Evolutionary conservation across 1,139 yeast species (phyloP), one percentile per base, ranked within the genome.

Genomic region (Yamadazyma pseudoaaseri): DNA sequence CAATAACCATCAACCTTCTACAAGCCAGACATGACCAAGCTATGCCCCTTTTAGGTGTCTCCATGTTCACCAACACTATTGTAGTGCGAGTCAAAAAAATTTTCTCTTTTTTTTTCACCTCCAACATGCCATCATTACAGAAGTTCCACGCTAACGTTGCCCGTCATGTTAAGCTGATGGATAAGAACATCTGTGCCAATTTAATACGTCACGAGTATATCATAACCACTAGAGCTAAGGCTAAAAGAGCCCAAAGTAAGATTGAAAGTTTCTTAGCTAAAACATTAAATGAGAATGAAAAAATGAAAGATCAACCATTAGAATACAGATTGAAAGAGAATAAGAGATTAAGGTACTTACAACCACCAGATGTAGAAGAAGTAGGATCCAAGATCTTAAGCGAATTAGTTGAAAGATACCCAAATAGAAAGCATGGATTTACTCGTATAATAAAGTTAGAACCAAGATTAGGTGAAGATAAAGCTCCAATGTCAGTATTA

Each of bases 401-500:
- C 11, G 89, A 79, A 31, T 65, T 89, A 29, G 76, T 77, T 3
- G 63, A 73, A 26, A 70, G 96, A 46, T 90, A 85, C 54, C 56
- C 67, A 6, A 52, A 62, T 20, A 73, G 96, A 58, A 56, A 62
- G 1, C 86, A 87, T 42, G 97, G 97, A 2, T 92, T 82, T 64
- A 89, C 97, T 10, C 76, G 98, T 45, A 78, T 90, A 39, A 65
- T 90, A 46, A 81, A 78, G 49, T 67, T 94, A 43, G 97, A 92
- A 58, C 89, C 94, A 20, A 73, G 98, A 48, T 61, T 83, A 34
- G 74, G 74, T 7, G 94, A 92, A 46, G 98, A 94, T 56, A 84
- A 82, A 44, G 96, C 97, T 0, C 92, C 94, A 15, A 92, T 86
- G 72, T 81, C 95, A 2, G 81, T 92, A 11, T 57, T 94, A 36